phyloP scores from a whole-genome alignment of 2,329 filamentous ascomycete species.

The Hypoxylon sp. region DNA sequence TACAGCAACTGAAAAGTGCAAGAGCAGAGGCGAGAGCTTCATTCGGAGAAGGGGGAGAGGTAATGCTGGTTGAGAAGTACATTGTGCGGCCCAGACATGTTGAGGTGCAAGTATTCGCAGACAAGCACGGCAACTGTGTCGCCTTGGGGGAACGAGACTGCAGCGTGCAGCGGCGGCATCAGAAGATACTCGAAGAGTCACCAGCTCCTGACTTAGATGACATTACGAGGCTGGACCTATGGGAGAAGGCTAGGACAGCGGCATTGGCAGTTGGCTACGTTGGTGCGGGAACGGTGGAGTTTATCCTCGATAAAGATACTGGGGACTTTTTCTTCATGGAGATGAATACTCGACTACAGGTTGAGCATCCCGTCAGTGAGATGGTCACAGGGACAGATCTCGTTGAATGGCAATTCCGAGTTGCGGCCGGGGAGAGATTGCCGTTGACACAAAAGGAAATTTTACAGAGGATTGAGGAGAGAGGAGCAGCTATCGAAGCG shows the following conservation, averaged over 20 bases:
- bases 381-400: constrained; percentile 80
- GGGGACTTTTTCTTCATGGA: constrained; percentile 87
- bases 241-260: constrained; percentile 75
- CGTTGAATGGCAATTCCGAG: constrained; percentile 96
- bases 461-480: constrained; percentile 78
- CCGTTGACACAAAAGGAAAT: constrained; percentile 74
- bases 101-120: constrained; percentile 92
- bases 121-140: constrained; percentile 82
- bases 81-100: constrained; percentile 85
- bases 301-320: constrained; percentile 86
- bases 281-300: constrained; percentile 92
- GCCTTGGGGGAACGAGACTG: constrained; percentile 92
- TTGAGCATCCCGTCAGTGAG: constrained; percentile 93
- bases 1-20: constrained; percentile 78
- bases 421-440: constrained; percentile 70
- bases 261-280: constrained; percentile 86
- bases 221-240: constrained; percentile 71
- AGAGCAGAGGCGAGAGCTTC: constrained; percentile 82
- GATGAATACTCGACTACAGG: constrained; percentile 90
- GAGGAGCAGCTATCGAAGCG: constrained; percentile 93
- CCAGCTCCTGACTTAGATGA: constrained; percentile 79
- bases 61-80: constrained; percentile 88
- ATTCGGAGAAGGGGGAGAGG: constrained; percentile 84
- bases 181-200: constrained; percentile 92
- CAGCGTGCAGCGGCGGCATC: constrained; percentile 87